Conservation (phyloP, 192 early-diverging fungal species). For the Neocallimastix lanati region DNA sequence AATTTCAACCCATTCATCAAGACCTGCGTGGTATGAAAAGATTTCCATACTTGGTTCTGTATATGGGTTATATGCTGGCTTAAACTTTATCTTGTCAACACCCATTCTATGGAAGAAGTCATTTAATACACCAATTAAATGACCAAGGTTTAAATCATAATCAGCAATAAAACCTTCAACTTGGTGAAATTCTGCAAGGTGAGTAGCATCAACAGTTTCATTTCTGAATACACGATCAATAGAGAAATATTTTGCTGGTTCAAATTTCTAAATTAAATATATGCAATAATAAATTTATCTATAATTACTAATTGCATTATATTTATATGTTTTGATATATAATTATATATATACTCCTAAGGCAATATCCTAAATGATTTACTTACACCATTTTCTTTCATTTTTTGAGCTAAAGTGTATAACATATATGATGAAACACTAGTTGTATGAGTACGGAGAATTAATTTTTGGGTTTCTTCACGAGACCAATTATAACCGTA, state of each 20-base stretch:
- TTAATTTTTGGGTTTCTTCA: slow-evolving; percentile 77
- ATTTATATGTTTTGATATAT: no score
- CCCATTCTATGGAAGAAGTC: slow-evolving; percentile 97
- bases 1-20: slow-evolving; percentile 83
- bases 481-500: slow-evolving; percentile 85
- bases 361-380: no score
- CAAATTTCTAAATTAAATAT: slow-evolving; percentile 48
- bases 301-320: no score
- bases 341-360: no score
- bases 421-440: slow-evolving; percentile 83
- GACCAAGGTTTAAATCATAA: slow-evolving; percentile 79
- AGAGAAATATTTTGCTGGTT: slow-evolving; percentile 94
- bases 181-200: slow-evolving; percentile 99
- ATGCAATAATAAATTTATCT: no score
- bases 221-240: slow-evolving; percentile 99
- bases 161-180: slow-evolving; percentile 97
- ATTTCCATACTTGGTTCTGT: slow-evolving; percentile 99
- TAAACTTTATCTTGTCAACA: slow-evolving; percentile 73
- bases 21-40: slow-evolving; percentile 80
- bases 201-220: slow-evolving; percentile 91
- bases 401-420: slow-evolving; percentile 68
- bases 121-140: slow-evolving; percentile 91
- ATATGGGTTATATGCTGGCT: slow-evolving; percentile 99
- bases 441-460: slow-evolving; percentile 95
- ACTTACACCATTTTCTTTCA: slow-evolving; percentile 10